Percentiles rank a stretch among this genome's conserved stretches.
Conservation (phyloP, 495 filamentous ascomycete species). For the Cudoniella acicularis region DNA sequence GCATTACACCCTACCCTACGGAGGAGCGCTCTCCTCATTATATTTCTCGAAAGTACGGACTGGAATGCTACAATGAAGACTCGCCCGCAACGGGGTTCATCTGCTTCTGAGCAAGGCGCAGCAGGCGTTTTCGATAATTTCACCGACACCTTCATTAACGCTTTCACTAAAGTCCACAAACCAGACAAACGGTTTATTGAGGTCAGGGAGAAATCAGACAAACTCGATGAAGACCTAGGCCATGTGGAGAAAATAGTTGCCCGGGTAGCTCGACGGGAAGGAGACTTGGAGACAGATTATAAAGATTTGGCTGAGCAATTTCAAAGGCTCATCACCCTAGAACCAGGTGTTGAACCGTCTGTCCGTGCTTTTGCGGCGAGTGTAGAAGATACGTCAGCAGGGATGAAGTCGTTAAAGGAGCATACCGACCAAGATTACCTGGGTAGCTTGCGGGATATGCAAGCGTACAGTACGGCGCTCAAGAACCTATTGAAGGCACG, state of each 20-base stretch:
- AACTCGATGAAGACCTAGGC: slow-evolving; percentile 88
- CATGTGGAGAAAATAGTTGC: slow-evolving; percentile 93
- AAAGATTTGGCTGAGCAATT: slow-evolving; percentile 88
- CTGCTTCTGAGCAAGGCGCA: slow-evolving; percentile 47
- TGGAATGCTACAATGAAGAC: slow-evolving; percentile 95
- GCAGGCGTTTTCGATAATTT: slow-evolving; percentile 85
- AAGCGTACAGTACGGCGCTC: slow-evolving; percentile 78
- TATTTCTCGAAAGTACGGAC: slow-evolving; percentile 87
- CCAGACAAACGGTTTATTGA: slow-evolving; percentile 93
- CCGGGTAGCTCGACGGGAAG: slow-evolving; percentile 81
- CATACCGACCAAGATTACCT: slow-evolving; percentile 96
- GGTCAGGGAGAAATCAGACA: slow-evolving; percentile 87
- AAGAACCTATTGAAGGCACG: slow-evolving; percentile 87
- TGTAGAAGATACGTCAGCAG: slow-evolving; percentile 75
- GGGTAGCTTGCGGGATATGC: slow-evolving; percentile 86
- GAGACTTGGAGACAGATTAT: slow-evolving; percentile 85
- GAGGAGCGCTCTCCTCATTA: slow-evolving; percentile 72
- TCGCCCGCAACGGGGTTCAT: slow-evolving; percentile 60
- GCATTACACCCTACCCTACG: slow-evolving; percentile 87
- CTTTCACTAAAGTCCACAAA: slow-evolving; percentile 94
- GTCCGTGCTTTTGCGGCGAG: slow-evolving; percentile 81
- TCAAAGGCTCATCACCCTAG: slow-evolving; percentile 84
- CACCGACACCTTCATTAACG: slow-evolving; percentile 95
- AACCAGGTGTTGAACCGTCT: slow-evolving; percentile 77
- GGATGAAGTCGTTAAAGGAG: slow-evolving; percentile 73